phyloP scores from a whole-genome alignment of 1,284 basidiomycete species.

The Cutaneotrichosporon sp. region DNA sequence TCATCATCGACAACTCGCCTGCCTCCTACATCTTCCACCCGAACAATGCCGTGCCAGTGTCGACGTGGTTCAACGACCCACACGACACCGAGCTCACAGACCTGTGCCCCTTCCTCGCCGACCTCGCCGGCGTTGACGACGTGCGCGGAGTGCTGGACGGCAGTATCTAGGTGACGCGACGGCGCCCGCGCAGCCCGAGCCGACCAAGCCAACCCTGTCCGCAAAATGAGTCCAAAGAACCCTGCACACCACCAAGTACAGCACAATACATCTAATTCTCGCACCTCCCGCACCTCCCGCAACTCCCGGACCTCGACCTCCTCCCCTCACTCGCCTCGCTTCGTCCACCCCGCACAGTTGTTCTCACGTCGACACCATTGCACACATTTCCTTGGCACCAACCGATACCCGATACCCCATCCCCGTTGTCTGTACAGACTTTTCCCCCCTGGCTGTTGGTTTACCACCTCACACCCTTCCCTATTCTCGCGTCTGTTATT shows the following conservation, averaged over 20 bases:
- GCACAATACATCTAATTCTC: neutral
- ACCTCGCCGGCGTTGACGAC: constrained; percentile 79
- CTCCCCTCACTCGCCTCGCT: neutral
- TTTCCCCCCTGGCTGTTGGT: neutral
- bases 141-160: constrained; percentile 83
- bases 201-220: too few species aligned
- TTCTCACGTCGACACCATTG: constrained; percentile 7
- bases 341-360: neutral
- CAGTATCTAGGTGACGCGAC: constrained; percentile 33
- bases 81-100: constrained; percentile 97
- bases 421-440: neutral
- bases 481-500: constrained; percentile 4
- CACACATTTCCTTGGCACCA: constrained; percentile 10
- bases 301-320: neutral
- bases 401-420: constrained; percentile 11
- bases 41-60: constrained; percentile 97
- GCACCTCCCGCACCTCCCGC: neutral
- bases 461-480: neutral
- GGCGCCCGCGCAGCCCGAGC: too few species aligned
- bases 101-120: constrained; percentile 85
- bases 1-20: constrained; percentile 98
- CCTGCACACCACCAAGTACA: too few species aligned
- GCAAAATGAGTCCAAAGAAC: too few species aligned
- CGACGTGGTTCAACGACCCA: constrained; percentile 98
- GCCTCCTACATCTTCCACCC: constrained; percentile 99